Evolutionary conservation across 345 rosid species (phyloP), one percentile per base, ranked within the genome.

Genomic region (Arabis alpina): DNA sequence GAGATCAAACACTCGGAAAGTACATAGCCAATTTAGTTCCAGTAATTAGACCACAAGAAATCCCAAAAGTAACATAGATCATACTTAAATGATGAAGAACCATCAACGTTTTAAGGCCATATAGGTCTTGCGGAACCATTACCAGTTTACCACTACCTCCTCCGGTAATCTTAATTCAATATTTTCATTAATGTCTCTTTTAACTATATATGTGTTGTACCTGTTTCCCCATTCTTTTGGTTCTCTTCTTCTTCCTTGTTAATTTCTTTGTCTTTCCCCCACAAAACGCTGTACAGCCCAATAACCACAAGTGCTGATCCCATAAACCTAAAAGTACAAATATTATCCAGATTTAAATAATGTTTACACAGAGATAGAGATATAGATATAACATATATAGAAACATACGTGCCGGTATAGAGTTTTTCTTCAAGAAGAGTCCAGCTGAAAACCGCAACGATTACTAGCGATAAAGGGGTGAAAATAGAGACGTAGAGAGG

Each of bases 401-500:
- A 23, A 4, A 77, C 97, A 14, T 68, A 93, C 96, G 93, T 87
- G 73, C 97, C 97, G 2, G 86, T 68, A 42, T 82, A 85, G 51
- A 93, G 43, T 81, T 91, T 91, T 82, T 93, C 97, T 0, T 74
- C 86, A 48, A 93, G 88, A 56, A 94, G 32, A 2, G 95, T 84
- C 97, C 97, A 91, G 60, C 95, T 91, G 54, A 88, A 71, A 61
- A 88, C 62, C 2, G 99, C 92, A 8, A 85, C 96, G 0, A 86
- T 59, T 0, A 94, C 84, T 0, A 94, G 95, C 65, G 82, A 34
- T 78, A 91, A 71, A 5, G 99, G 99, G 66, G 86, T 88, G 79
- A 91, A 94, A 9, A 94, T 90, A 2, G 99, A 94, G 1, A 84
- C 96, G 50, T 89, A 91, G 2, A 94, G 95, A 39, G 99, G 85